Base-by-base conservation (phyloP, 805 yeast genomes). In the Tetrapisispora namnaoensis region DNA sequence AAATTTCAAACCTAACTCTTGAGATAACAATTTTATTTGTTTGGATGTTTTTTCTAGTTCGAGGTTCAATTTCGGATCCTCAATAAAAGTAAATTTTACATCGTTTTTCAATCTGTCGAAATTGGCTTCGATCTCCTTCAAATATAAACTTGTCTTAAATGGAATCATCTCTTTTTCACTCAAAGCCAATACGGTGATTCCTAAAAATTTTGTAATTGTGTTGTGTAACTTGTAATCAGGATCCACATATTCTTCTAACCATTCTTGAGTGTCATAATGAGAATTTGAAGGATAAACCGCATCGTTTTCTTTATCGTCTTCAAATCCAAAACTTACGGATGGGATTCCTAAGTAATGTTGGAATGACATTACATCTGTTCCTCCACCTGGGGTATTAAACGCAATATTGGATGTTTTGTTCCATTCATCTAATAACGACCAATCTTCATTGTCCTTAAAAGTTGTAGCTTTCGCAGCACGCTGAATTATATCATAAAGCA, bases 331-430 rank as follows among this genome's bases (percentile, higher is more conserved):
- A 46, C 73, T 73, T 11, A 79, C 71, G 0, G 84, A 73, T 1
- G 90, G 86, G 37, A 83, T 75, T 6, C 88, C 90, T 53, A 82
- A 61, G 58, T 78, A 80, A 56, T 77, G 76, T 61, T 82, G 86
- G 55, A 82, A 81, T 10, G 78, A 79, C 2, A 78, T 71, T 56
- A 70, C 76, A 57, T 79, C 83, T 1, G 82, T 70, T 7, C 77
- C 76, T 10, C 78, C 72, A 2, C 79, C 77, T 14, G 79, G 67
- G 20, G 68, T 58, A 2, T 57, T 61, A 44, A 79, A 68, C 0
- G 68, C 57, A 9, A 70, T 69, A 45, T 65, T 69, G 3, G 69
- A 61, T 16, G 59, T 57, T 9, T 61, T 55, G 1, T 57, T 53
- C 70, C 79, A 80, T 55, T 77, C 76, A 34, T 80, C 78, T 53